Conservation (phyloP, 352 stramenopile species). For the Peronosclerospora sorghi region DNA sequence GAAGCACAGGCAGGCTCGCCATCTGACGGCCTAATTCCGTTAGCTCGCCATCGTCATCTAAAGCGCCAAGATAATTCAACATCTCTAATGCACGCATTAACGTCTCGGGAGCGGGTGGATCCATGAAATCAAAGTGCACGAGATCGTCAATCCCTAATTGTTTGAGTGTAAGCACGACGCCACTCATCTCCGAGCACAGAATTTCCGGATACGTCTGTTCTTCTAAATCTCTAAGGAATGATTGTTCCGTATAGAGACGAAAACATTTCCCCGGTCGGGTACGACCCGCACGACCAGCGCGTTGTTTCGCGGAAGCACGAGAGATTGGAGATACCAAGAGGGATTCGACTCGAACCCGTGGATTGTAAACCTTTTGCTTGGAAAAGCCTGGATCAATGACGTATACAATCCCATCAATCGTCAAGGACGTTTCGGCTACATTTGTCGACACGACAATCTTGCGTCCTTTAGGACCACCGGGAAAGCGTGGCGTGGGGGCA, state of each 20-base stretch:
- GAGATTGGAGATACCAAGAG: slow-evolving; percentile 97
- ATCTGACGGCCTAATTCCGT: slow-evolving; percentile 89
- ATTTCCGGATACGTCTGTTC: slow-evolving; percentile 99
- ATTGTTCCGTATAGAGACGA: slow-evolving; percentile 96
- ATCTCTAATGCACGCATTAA: slow-evolving; percentile 97
- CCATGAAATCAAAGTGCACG: slow-evolving; percentile 99
- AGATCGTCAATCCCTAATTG: slow-evolving; percentile 99
- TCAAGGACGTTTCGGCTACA: slow-evolving; percentile 99
- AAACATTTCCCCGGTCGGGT: slow-evolving; percentile 92
- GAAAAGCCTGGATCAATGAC: slow-evolving; percentile 99
- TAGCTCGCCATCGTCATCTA: slow-evolving; percentile 96
- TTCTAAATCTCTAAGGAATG: slow-evolving; percentile 95
- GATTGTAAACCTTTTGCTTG: slow-evolving; percentile 99
- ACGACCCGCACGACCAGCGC: slow-evolving; percentile 87
- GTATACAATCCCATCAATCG: slow-evolving; percentile 99
- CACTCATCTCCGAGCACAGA: slow-evolving; percentile 91
- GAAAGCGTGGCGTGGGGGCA: slow-evolving; percentile 85
- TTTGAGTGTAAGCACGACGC: slow-evolving; percentile 95
- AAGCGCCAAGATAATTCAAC: slow-evolving; percentile 95
- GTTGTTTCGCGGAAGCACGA: slow-evolving; percentile 89
- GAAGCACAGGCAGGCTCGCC: slow-evolving; percentile 95
- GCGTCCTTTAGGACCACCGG: slow-evolving; percentile 78
- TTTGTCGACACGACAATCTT: slow-evolving; percentile 99
- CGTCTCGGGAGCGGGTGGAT: slow-evolving; percentile 96
- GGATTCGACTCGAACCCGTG: slow-evolving; percentile 96